Conservation (phyloP, 208 protist genomes). For the Trypanosoma melophagium region DNA sequence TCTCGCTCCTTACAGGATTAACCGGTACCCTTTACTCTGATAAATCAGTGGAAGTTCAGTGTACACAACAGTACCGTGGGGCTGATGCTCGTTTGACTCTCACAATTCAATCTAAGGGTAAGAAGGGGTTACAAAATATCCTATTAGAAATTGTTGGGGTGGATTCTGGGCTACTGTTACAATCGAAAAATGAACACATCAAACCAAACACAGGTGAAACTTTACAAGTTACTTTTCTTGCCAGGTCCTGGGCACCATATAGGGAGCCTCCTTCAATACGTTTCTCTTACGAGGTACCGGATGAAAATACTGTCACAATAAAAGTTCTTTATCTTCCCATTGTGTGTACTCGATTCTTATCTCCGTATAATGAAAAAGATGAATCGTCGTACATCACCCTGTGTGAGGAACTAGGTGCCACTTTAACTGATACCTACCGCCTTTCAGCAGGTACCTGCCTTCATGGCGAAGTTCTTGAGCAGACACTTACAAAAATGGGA, state of each 20-base stretch:
- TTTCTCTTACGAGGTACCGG: conserved; percentile 40
- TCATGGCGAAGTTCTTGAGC: conserved; percentile 6
- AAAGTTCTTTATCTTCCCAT: conserved; percentile 67
- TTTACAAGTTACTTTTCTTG: conserved; percentile 60
- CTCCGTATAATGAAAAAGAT: conserved; percentile 53
- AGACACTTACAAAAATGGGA: conserved; percentile 17
- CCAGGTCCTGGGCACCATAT: conserved; percentile 63
- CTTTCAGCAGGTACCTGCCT: conserved; percentile 11
- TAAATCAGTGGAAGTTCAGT: conserved; percentile 49
- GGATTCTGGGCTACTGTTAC: conserved; percentile 56
- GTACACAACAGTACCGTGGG: conserved; percentile 40
- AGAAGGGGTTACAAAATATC: conserved; percentile 31
- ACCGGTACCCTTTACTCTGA: conserved; percentile 50
- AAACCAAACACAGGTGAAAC: conserved; percentile 21
- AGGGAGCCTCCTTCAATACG: conserved; percentile 53
- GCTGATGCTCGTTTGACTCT: conserved; percentile 56
- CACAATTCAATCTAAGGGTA: conserved; percentile 30
- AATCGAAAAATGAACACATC: conserved; percentile 45
- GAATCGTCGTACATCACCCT: conserved; percentile 40
- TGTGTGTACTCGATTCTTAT: conserved; percentile 57
- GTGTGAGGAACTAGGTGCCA: conserved; percentile 36
- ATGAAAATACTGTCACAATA: conserved; percentile 18
- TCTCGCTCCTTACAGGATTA: conserved; percentile 22
- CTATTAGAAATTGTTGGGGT: conserved; percentile 44
- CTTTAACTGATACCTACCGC: conserved; percentile 27